Base-by-base conservation (phyloP, 148 eudicot species). In the Agrostemma githago region DNA sequence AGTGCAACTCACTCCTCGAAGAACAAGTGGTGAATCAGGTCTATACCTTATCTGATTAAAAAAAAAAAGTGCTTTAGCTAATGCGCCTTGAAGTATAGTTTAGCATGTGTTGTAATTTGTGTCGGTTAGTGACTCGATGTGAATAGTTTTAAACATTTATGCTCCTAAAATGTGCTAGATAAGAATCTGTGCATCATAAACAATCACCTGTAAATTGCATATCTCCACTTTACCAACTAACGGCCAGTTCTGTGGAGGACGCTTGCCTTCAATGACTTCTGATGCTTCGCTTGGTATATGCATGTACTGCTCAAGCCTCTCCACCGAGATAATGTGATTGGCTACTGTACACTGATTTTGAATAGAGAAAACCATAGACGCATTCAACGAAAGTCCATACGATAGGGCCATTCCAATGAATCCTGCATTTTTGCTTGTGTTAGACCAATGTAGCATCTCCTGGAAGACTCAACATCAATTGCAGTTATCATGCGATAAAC, bases 391-490 rank as follows among this genome's bases (percentile, higher is more conserved):
- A 59, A 94, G 96, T 70, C 98, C 98, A 76, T 94, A 94, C 48
- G 98, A 94, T 74, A 94, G 72, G 41, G 97, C 96, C 97, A 94
- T 91, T 70, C 98, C 98, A 54, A 94, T 87, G 71, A 91, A 91
- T 74, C 98, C 98, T 94, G 92, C 84, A 85, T 74, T 14, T 46
- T 65, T 21, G 59, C 63, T 43, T 42, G 42, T 41, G 20, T 54
- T 66, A 53, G 60, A 8, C n/a, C 62, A 42, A 39, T 20, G 15
- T 19, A 56, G 20, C 54, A 58, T 51, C 51, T 40, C 61, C 4
- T 56, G 11, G 40, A 46, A 20, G 14, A 68, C 57, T 68, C 6
- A 17, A 11, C 10, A 48, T 20, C 58, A 21, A 20, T 11, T 10
- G 59, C 34, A 26, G 34, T 26, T 26, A 26, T 26, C 34, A 26